phyloP scores from a whole-genome alignment of 2,329 filamentous ascomycete species.

The Sclerotinia spermophila region DNA sequence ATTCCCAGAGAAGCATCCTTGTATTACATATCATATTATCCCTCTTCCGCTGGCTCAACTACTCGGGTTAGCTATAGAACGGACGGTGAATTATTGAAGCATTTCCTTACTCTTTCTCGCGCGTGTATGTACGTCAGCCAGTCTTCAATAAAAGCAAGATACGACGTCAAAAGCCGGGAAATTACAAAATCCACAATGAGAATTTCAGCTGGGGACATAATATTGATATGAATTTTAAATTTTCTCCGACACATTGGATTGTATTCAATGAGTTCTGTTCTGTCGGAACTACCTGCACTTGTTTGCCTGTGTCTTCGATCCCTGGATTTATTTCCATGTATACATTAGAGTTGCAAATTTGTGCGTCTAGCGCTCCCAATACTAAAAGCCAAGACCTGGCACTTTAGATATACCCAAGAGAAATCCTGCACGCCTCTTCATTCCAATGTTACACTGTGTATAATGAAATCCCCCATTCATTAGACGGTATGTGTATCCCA shows the following conservation, averaged over 20 bases:
- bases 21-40: constrained; percentile 12
- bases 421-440: constrained; percentile 10
- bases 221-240: neutral
- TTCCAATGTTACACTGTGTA: constrained; percentile 6
- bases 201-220: neutral
- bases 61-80: neutral
- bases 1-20: neutral
- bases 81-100: neutral
- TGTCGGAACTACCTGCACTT: neutral
- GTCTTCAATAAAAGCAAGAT: neutral
- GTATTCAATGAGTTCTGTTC: neutral
- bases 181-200: neutral
- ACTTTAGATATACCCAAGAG: neutral
- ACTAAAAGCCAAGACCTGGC: neutral
- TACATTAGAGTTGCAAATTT: neutral
- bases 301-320: neutral
- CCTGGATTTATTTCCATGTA: neutral
- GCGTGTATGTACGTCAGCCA: neutral
- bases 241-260: neutral
- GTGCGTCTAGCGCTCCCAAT: neutral
- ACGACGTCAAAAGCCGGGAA: neutral
- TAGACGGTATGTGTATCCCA: constrained; percentile 7
- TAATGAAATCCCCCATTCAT: neutral
- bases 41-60: neutral
- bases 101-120: neutral